Evolutionary conservation across 345 rosid species (phyloP).

Genomic region (Schrenkiella parvula): DNA sequence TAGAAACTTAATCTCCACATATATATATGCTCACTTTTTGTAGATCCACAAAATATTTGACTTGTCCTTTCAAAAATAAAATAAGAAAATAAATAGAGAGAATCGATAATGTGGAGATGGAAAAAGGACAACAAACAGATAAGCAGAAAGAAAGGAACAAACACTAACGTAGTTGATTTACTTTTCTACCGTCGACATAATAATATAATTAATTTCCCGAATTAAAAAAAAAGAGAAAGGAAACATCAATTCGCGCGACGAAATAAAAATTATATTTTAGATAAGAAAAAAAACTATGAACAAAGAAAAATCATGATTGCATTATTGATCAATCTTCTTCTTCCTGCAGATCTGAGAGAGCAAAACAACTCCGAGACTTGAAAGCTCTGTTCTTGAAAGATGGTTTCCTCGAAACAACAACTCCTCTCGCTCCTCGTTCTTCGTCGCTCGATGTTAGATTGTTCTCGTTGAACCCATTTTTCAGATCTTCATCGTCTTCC

Average conservation of each 20-base stretch:
- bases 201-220: constrained; percentile 2
- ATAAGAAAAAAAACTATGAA: constrained; percentile 19
- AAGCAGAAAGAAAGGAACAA: constrained; percentile 16
- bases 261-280: constrained; percentile 14
- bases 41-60: constrained; percentile 8
- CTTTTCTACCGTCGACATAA: constrained; percentile 24
- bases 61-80: background rate
- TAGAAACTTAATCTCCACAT: too few species aligned
- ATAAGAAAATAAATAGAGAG: background rate
- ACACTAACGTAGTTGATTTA: constrained; percentile 17
- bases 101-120: background rate
- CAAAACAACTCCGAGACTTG: constrained; percentile 61
- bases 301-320: constrained; percentile 21
- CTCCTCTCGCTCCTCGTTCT: background rate
- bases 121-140: constrained; percentile 30
- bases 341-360: constrained; percentile 61
- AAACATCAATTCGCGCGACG: constrained; percentile 23
- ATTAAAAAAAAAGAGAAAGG: background rate
- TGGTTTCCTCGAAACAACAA: constrained; percentile 4
- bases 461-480: constrained; percentile 24
- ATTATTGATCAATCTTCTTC: constrained; percentile 35
- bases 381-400: constrained; percentile 34
- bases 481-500: constrained; percentile 21
- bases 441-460: constrained; percentile 25
- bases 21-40: background rate